Evolutionary conservation across 495 filamentous ascomycete species (phyloP), one percentile per base, ranked within the genome.

Genomic region (Aspergillus biplanus): DNA sequence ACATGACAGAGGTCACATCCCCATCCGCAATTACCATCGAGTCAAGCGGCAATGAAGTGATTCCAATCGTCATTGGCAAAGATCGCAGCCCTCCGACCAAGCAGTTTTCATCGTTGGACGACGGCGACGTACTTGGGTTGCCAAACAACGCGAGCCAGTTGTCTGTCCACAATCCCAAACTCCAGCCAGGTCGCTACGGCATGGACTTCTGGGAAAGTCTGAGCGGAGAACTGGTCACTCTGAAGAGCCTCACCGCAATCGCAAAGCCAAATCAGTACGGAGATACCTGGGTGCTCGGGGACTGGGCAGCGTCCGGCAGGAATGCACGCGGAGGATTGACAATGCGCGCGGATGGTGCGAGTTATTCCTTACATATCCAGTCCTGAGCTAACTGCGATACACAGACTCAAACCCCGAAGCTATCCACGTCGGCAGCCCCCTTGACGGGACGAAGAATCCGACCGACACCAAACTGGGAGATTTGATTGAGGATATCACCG

Each of bases 121-220:
- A 83, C 52, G 67, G 62, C 12, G 58, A 66, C 32, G 75, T 87
- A 18, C 86, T 85, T 52, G 74, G 64, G 13, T 63, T 87, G 12
- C 87, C 87, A 8, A 85, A 84, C 59, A 85, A 81, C 52, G 74
- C 68, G 50, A 69, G 64, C 64, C 73, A 80, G 67, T 64, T 88
- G 59, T 85, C 84, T 0, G 78, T 70, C 11, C 77, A 69, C 27
- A 88, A 88, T 67, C 84, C 84, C 0, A 72, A 72, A 1, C 71
- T 87, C 15, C 37, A 85, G 46, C 85, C 86, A 4, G 69, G 75
- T 5, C 62, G 75, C 54, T 87, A 85, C 62, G 86, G 86, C 1
- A 65, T 89, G 54, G 86, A 89, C 68, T 89, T 89, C 66, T 89
- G 86, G 86, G 82, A 89, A 75, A 83, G 80, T 55, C 65, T 89